Conservation (phyloP, 768 basidiomycete species). For the Mycena crocata region DNA sequence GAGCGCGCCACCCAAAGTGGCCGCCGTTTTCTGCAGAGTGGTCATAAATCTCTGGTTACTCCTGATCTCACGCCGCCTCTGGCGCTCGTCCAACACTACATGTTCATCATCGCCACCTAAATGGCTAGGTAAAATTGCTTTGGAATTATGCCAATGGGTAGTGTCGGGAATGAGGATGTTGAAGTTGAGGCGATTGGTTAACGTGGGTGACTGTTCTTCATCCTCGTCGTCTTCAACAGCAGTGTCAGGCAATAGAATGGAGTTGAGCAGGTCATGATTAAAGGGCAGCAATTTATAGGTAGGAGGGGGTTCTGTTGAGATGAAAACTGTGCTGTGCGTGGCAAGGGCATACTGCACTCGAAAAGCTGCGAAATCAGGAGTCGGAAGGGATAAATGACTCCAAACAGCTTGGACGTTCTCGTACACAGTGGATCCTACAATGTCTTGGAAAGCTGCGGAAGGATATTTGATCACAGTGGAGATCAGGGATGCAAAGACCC, state of each 20-base stretch:
- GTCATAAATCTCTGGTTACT: slow-evolving; percentile 70
- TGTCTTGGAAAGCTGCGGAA: slow-evolving; percentile 41
- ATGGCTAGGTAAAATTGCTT: slow-evolving; percentile 63
- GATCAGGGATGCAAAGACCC: slow-evolving; percentile 61
- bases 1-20: slow-evolving; percentile 71
- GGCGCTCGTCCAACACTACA: slow-evolving; percentile 46
- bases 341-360: neutral
- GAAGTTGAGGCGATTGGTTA: slow-evolving; percentile 49
- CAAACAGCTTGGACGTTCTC: slow-evolving; percentile 39
- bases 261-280: slow-evolving; percentile 46
- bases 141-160: slow-evolving; percentile 70
- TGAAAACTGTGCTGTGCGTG: neutral
- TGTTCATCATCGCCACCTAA: slow-evolving; percentile 57
- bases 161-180: slow-evolving; percentile 60
- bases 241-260: slow-evolving; percentile 35
- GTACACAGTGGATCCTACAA: slow-evolving; percentile 34
- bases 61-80: slow-evolving; percentile 50
- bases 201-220: slow-evolving; percentile 22
- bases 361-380: slow-evolving; percentile 35
- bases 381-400: slow-evolving; percentile 33
- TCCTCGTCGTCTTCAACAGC: slow-evolving; percentile 23
- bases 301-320: neutral
- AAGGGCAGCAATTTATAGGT: slow-evolving; percentile 49
- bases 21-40: slow-evolving; percentile 66
- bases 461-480: slow-evolving; percentile 46